phyloP scores from a whole-genome alignment of 2,329 filamentous ascomycete genomes.

The Alternaria ethzedia region DNA sequence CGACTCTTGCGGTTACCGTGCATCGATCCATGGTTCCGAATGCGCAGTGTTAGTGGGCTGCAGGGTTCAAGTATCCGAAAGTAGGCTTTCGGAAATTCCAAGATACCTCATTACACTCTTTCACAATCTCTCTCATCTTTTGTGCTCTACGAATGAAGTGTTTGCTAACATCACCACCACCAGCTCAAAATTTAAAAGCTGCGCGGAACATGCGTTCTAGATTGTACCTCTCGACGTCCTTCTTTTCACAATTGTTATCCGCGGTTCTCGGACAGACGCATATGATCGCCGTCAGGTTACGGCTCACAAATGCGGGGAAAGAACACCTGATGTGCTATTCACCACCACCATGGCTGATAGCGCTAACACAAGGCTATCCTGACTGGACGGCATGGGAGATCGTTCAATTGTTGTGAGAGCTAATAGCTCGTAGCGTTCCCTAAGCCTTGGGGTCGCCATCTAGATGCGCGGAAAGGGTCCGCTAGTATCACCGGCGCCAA shows the following conservation, averaged over 20 bases:
- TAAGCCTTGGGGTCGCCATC: not conserved
- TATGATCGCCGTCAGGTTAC: not conserved
- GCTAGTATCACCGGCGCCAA: not conserved
- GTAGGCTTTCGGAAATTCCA: not conserved
- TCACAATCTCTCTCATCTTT: not conserved
- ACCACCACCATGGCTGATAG: not conserved
- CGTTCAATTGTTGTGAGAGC: not conserved
- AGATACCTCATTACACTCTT: not conserved
- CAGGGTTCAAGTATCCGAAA: not conserved
- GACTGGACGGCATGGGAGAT: constrained; percentile 1
- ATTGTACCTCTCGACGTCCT: not conserved
- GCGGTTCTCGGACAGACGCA: not conserved
- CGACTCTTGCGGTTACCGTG: not conserved
- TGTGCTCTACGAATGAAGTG: not conserved
- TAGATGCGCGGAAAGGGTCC: constrained; percentile 6
- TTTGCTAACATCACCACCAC: not conserved
- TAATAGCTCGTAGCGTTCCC: constrained; percentile 1
- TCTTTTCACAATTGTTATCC: not conserved
- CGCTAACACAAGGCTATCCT: not conserved
- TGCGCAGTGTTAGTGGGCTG: not conserved
- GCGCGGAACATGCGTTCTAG: not conserved
- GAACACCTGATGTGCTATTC: constrained; percentile 1
- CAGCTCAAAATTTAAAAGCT: not conserved
- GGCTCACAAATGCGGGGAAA: constrained; percentile 3
- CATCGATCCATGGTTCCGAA: not conserved